Conservation (phyloP, 805 yeast genomes). For the Wickerhamomyces queroliae region DNA sequence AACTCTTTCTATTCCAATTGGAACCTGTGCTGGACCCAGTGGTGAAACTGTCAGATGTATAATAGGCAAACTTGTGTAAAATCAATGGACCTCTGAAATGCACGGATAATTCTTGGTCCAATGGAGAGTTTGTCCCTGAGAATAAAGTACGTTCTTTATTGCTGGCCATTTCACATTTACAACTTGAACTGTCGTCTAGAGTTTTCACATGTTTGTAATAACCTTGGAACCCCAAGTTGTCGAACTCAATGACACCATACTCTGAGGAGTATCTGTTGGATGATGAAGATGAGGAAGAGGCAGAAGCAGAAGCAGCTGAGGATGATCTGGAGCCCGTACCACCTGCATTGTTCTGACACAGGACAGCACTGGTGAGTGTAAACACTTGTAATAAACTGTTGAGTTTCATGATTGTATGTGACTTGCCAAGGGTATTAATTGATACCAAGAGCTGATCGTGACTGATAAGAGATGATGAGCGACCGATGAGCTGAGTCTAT, state of each 20-base stretch:
- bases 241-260: constrained; percentile 39
- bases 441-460: too few relatives aligned
- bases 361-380: too few relatives aligned
- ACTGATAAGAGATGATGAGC: too few relatives aligned
- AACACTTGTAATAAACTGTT: background rate
- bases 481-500: too few relatives aligned
- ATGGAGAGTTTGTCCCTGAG: constrained; percentile 59
- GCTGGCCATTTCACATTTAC: constrained; percentile 41
- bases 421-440: too few relatives aligned
- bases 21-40: constrained; percentile 28
- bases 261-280: constrained; percentile 14
- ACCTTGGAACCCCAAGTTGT: constrained; percentile 53
- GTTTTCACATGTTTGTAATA: constrained; percentile 40
- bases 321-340: background rate
- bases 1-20: constrained; percentile 55
- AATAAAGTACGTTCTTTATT: constrained; percentile 33
- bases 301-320: constrained; percentile 3
- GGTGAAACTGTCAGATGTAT: constrained; percentile 38
- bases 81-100: constrained; percentile 75
- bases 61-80: constrained; percentile 56
- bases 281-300: constrained; percentile 3
- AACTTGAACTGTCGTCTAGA: constrained; percentile 34
- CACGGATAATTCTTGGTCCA: constrained; percentile 64
- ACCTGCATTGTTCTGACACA: background rate
- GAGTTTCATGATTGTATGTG: background rate